Evolutionary conservation across 495 filamentous ascomycete genomes (phyloP).

Genomic region (Xylaria telfairii): DNA sequence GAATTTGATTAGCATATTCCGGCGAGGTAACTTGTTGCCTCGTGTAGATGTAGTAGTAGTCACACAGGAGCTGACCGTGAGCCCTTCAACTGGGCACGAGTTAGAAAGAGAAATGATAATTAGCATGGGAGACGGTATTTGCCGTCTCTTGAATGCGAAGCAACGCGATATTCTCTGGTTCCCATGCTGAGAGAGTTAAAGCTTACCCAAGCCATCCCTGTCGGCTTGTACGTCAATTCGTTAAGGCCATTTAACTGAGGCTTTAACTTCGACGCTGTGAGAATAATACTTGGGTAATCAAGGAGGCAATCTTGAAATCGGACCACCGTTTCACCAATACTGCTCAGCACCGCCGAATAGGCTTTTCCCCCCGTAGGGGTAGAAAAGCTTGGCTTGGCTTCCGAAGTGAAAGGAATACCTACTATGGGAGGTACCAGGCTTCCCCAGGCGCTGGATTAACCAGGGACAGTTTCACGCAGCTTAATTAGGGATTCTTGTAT

Average conservation of each 20-base stretch:
- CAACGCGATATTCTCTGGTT: not conserved
- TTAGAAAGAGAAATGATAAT: constrained; percentile 14
- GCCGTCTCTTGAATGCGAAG: constrained; percentile 5
- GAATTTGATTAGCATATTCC: constrained; percentile 34
- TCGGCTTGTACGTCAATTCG: not conserved
- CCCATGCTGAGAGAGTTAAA: not conserved
- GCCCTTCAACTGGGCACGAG: constrained; percentile 29
- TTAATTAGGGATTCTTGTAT: not conserved
- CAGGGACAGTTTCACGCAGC: constrained; percentile 2
- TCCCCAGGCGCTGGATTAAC: not conserved
- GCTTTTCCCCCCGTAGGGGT: not conserved
- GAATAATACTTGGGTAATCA: not conserved
- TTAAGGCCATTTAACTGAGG: not conserved
- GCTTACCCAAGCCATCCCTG: not conserved
- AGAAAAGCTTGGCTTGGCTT: constrained; percentile 12
- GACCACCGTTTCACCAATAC: not conserved
- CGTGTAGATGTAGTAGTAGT: constrained; percentile 27
- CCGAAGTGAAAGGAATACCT: not conserved
- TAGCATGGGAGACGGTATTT: not conserved
- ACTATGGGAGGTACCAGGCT: not conserved
- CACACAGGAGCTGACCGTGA: not conserved
- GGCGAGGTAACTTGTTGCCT: constrained; percentile 29
- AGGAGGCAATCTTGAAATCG: not conserved
- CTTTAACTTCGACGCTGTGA: not conserved
- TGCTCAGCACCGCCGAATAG: not conserved